Conservation (phyloP, 768 basidiomycete genomes). For the Russula brevipes region DNA sequence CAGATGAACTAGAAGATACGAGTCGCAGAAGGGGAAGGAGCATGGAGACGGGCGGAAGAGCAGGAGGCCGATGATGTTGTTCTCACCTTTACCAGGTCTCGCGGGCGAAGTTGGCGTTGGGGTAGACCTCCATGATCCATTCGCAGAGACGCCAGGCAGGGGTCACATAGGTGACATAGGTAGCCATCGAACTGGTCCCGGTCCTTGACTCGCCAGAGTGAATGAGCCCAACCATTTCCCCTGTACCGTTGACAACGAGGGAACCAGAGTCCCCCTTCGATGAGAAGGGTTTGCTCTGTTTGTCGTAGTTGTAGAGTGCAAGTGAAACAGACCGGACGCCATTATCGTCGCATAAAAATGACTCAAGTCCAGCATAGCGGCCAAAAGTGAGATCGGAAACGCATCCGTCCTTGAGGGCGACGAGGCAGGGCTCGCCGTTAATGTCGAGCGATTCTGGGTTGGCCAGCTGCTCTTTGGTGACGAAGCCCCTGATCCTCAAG, state of each 20-base stretch:
- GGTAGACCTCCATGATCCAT: too few species aligned
- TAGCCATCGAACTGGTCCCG: too few species aligned
- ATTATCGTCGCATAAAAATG: background rate
- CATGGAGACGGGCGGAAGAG: too few species aligned
- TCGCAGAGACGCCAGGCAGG: too few species aligned
- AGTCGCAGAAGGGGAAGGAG: too few species aligned
- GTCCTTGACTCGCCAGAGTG: background rate
- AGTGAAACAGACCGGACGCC: constrained; percentile 2
- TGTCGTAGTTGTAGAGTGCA: background rate
- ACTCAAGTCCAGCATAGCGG: background rate
- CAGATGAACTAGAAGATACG: too few species aligned
- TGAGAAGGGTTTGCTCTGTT: background rate
- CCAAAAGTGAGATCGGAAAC: constrained; percentile 3
- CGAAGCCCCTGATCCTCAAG: background rate
- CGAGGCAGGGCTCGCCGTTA: constrained; percentile 5
- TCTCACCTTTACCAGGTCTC: too few species aligned
- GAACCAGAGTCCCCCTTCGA: constrained; percentile 2
- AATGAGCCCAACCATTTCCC: background rate
- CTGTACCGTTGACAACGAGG: background rate
- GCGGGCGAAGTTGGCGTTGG: too few species aligned
- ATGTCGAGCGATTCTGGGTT: background rate
- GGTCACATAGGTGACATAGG: too few species aligned
- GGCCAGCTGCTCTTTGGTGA: background rate
- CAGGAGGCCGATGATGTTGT: too few species aligned
- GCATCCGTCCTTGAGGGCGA: background rate